Base-by-base conservation (phyloP, 768 basidiomycete species). In the Lentinula aciculospora region DNA sequence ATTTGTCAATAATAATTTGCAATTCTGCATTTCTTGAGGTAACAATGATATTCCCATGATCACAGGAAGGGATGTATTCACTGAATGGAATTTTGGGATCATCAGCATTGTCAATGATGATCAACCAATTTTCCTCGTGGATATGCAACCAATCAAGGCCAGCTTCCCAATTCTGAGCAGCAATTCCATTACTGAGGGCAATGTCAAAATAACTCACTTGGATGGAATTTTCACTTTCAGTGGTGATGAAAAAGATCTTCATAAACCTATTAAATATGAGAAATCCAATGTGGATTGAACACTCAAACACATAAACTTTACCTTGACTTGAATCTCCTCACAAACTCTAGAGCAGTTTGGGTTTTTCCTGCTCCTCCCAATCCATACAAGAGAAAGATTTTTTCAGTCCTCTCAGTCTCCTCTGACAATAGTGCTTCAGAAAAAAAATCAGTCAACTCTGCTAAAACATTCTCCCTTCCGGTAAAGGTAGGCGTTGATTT, bases 51-150 rank as follows among this genome's bases (percentile, higher is more conserved):
- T 61, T 61, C 3, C 60, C 60, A 58, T 53, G 57, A 50, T 28
- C 19, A 34, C 56, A 51, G 36, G 21, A 12, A 9, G 60, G 60
- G 12, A 61, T 17, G 28, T 36, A 58, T 17, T 15, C 9, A 8
- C n/a, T 15, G 5, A 61, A 25, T 2, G 27, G 9, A 15, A 61
- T 15, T 23, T 28, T 29, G 3, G 49, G 56, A 45, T 61, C 48
- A 61, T 61, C 60, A 17, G 57, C 60, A 53, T 58, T 58, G 37
- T 61, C 57, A 31, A 61, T 37, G 3, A 61, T 21, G n/a, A 61
- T 9, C 23, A 61, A 10, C 60, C 60, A 61, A 32, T 58, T 40
- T 37, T 61, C 57, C 5, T 50, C 19, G n/a, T 48, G 12, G 15
- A 28, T 29, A 13, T 23, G 4, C 17, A 57, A 27, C 46, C 45